Conservation (phyloP, 2,329 filamentous ascomycete species). For the Aspergillus sp. region DNA sequence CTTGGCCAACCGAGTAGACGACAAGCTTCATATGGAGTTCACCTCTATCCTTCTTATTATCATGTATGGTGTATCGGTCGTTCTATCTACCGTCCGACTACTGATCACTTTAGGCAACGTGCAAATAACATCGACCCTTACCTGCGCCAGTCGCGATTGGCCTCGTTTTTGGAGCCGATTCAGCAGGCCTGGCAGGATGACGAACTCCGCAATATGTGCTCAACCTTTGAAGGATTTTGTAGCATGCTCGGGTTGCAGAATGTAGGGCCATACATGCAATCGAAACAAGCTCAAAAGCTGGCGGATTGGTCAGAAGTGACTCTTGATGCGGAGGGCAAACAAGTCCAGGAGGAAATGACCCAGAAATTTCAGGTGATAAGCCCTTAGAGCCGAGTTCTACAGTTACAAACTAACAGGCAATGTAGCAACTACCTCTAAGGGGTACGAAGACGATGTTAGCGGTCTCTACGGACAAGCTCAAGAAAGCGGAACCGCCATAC, state of each 20-base stretch:
- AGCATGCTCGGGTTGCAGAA: conserved; percentile 74
- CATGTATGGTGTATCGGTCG: conserved; percentile 53
- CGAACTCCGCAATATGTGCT: conserved; percentile 66
- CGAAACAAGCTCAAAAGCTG: conserved; percentile 70
- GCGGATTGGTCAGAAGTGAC: conserved; percentile 78
- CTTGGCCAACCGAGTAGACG: conserved; percentile 71
- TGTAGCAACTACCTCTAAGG: conserved; percentile 72
- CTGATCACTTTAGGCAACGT: conserved; percentile 63
- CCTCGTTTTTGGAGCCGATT: conserved; percentile 78
- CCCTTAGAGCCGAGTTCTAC: background rate
- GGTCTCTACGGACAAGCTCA: conserved; percentile 85
- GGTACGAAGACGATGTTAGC: conserved; percentile 90
- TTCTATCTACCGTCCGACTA: background rate
- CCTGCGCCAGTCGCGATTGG: conserved; percentile 70
- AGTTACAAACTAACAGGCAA: conserved; percentile 5
- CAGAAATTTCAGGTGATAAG: conserved; percentile 65
- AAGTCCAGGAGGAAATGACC: conserved; percentile 75
- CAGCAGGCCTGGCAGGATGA: conserved; percentile 75
- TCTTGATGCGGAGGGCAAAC: conserved; percentile 76
- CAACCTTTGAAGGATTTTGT: conserved; percentile 76
- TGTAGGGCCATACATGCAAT: conserved; percentile 75
- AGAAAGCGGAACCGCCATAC: conserved; percentile 70
- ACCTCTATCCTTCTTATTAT: conserved; percentile 93
- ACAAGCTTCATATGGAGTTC: conserved; percentile 81
- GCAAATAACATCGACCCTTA: conserved; percentile 70